Conservation (phyloP, 2,329 filamentous ascomycete genomes). For the Zymoseptoria ardabiliae region DNA sequence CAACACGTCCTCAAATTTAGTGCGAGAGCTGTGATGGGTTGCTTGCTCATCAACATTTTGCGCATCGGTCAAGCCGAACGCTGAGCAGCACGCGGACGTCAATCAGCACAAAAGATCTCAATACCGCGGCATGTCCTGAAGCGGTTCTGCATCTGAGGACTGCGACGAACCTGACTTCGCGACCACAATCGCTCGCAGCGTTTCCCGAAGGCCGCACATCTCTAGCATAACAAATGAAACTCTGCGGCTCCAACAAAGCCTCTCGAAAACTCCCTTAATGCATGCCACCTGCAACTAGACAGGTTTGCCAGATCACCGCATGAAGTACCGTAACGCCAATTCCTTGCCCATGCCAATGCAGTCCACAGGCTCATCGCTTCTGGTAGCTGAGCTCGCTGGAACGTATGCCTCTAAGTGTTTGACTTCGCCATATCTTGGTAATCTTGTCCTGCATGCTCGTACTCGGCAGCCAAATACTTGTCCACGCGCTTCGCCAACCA, state of each 20-base stretch:
- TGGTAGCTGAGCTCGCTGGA: no score
- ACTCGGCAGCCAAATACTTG: slow-evolving; percentile 69
- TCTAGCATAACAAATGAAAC: not conserved
- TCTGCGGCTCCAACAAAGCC: not conserved
- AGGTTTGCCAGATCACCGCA: not conserved
- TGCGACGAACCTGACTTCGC: no score
- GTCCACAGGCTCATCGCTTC: not conserved
- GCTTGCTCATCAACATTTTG: no score
- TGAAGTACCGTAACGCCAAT: not conserved
- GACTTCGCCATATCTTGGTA: slow-evolving; percentile 51
- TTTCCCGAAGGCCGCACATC: not conserved
- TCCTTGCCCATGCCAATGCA: not conserved
- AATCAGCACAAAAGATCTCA: no score
- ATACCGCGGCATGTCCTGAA: no score
- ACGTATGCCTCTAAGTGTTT: slow-evolving; percentile 1
- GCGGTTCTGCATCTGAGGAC: no score
- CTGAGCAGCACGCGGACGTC: no score
- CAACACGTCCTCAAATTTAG: no score
- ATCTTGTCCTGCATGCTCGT: slow-evolving; percentile 63
- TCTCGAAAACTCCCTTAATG: not conserved
- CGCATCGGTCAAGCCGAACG: no score
- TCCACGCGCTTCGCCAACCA: slow-evolving; percentile 75
- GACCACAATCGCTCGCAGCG: no score
- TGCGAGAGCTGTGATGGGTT: no score
- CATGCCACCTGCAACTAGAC: not conserved